A percentile compares a stretch with the other conserved stretches of the same genome.
Conservation (phyloP, 2,329 filamentous ascomycete genomes). For the Geoglossum cookeanum region DNA sequence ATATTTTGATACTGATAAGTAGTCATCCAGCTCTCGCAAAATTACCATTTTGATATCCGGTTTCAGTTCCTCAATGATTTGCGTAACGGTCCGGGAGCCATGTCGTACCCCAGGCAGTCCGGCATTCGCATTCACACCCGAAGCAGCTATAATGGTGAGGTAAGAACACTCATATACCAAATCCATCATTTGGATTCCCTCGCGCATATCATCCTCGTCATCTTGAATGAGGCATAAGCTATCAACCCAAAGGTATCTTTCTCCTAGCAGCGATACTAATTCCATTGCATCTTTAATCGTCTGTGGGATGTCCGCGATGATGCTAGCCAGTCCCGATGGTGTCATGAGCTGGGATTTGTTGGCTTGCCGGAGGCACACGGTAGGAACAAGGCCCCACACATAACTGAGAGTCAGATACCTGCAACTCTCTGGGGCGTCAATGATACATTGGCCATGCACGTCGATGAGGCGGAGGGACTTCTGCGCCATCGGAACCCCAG, state of each 20-base stretch:
- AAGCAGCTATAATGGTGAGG: constrained; percentile 5
- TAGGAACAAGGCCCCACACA: not conserved
- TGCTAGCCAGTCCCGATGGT: not conserved
- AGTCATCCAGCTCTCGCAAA: not conserved
- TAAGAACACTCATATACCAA: constrained; percentile 6
- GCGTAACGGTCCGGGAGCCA: not conserved
- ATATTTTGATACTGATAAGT: not conserved
- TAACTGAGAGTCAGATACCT: not conserved
- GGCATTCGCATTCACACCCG: not conserved
- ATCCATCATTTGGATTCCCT: constrained; percentile 7
- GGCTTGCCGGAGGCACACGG: not conserved
- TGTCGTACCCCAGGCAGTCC: constrained; percentile 4
- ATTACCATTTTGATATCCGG: not conserved
- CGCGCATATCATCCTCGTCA: constrained; percentile 4
- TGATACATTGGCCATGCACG: not conserved
- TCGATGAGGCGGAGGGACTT: not conserved
- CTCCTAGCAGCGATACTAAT: constrained; percentile 5
- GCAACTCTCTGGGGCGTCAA: not conserved
- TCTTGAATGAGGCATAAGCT: constrained; percentile 9
- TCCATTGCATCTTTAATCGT: constrained; percentile 8
- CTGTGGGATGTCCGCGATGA: not conserved
- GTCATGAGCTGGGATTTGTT: not conserved
- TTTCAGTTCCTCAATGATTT: not conserved
- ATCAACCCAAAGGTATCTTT: constrained; percentile 10
- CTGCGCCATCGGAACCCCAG: not conserved